Evolutionary conservation across 2,329 filamentous ascomycete genomes (phyloP).

Genomic region (Colletotrichum somersetense): DNA sequence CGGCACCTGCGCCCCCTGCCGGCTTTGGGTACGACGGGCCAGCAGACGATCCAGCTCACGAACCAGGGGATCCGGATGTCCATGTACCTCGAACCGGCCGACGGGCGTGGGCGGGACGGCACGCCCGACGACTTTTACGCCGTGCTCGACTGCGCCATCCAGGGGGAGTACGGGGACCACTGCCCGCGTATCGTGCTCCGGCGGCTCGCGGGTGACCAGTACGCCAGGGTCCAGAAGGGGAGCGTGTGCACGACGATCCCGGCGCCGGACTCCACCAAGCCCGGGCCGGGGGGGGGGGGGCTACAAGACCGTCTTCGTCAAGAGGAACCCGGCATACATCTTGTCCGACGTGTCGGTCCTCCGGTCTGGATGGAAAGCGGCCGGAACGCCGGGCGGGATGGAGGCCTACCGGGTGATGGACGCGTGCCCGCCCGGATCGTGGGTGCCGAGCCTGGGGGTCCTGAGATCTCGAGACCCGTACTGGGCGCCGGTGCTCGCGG

Average conservation of each 20-base stretch:
- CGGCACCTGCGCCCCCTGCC: neutral
- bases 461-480: neutral
- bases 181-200: slow-evolving; percentile 5
- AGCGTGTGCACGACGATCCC: neutral
- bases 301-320: slow-evolving; percentile 12
- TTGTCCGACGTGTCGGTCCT: neutral
- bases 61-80: slow-evolving; percentile 8
- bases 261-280: slow-evolving; percentile 15
- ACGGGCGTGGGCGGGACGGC: neutral
- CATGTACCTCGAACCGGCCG: slow-evolving; percentile 9
- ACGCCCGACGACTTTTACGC: slow-evolving; percentile 1
- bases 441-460: neutral
- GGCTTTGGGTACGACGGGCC: slow-evolving; percentile 10
- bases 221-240: slow-evolving; percentile 4
- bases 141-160: slow-evolving; percentile 10
- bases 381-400: neutral
- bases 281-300: neutral
- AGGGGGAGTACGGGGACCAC: neutral
- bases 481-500: slow-evolving; percentile 3
- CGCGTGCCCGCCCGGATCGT: neutral
- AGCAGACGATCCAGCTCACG: slow-evolving; percentile 12
- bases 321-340: neutral
- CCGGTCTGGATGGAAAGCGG: neutral
- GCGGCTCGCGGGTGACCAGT: slow-evolving; percentile 2
- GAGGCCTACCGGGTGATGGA: slow-evolving; percentile 2